phyloP scores from a whole-genome alignment of 2,329 filamentous ascomycete species.

The Penicillium frequentans region DNA sequence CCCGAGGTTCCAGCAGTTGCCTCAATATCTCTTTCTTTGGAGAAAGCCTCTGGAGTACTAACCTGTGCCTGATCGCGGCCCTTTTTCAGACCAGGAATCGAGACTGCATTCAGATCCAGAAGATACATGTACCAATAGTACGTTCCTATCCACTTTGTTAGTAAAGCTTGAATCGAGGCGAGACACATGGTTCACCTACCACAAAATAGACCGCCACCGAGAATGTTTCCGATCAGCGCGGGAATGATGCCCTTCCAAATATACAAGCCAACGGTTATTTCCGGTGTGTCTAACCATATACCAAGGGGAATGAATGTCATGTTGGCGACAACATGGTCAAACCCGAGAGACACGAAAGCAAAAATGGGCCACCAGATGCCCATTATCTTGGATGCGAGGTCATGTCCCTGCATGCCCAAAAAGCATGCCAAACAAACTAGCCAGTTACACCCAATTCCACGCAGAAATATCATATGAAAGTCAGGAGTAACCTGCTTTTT shows the following conservation, averaged over 20 bases:
- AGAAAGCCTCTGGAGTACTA: not conserved
- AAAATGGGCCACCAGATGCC: conserved; percentile 60
- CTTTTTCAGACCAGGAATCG: conserved; percentile 14
- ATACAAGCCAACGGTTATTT: conserved; percentile 51
- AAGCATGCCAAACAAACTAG: conserved; percentile 57
- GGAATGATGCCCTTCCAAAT: conserved; percentile 61
- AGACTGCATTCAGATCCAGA: conserved; percentile 19
- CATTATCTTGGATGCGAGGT: conserved; percentile 54
- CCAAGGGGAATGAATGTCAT: conserved; percentile 56
- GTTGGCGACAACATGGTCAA: conserved; percentile 60
- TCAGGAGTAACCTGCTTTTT: conserved; percentile 51
- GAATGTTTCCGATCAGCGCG: conserved; percentile 53
- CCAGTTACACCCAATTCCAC: conserved; percentile 59
- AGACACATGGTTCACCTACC: conserved; percentile 28
- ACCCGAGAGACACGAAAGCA: conserved; percentile 54
- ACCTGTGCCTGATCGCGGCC: not conserved
- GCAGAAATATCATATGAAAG: conserved; percentile 56
- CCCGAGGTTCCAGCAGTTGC: conserved; percentile 1
- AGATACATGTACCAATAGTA: conserved; percentile 53
- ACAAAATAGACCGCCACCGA: conserved; percentile 56
- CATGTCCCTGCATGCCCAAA: conserved; percentile 46
- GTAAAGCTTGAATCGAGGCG: not conserved
- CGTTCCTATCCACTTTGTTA: conserved; percentile 20
- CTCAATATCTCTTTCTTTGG: conserved; percentile 7
- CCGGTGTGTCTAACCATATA: conserved; percentile 50